Evolutionary conservation across 192 early-diverging fungal genomes (phyloP).

Genomic region (Coemansia sp.): DNA sequence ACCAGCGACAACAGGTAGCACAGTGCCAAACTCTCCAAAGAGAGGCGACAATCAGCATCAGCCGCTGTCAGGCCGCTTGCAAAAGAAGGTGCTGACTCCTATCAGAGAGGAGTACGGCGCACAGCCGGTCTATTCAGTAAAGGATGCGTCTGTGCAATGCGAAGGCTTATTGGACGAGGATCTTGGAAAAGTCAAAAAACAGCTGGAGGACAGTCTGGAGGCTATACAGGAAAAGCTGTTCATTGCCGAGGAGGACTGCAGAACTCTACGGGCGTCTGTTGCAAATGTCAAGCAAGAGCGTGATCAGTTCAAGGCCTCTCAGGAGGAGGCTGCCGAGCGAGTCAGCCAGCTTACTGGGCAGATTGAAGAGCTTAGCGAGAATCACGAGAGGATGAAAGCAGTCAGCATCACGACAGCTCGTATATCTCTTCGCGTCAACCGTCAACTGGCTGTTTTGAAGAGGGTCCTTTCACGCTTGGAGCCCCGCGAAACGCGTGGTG

Average conservation of each 20-base stretch:
- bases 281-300: constrained; percentile 45
- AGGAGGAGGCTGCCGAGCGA: constrained; percentile 41
- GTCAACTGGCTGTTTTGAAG: constrained; percentile 41
- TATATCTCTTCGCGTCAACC: constrained; percentile 28
- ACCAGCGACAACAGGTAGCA: neutral
- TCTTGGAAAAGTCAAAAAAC: constrained; percentile 2
- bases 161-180: constrained; percentile 4
- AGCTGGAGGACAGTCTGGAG: constrained; percentile 12
- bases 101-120: constrained; percentile 35
- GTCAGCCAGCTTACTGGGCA: constrained; percentile 32
- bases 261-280: constrained; percentile 21
- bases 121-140: neutral
- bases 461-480: constrained; percentile 26
- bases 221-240: constrained; percentile 6
- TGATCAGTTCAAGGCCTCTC: constrained; percentile 43
- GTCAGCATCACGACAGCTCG: constrained; percentile 35
- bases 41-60: constrained; percentile 1
- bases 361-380: constrained; percentile 46
- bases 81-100: constrained; percentile 38
- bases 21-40: neutral
- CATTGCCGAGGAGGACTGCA: constrained; percentile 26
- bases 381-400: constrained; percentile 45
- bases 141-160: constrained; percentile 27
- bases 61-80: constrained; percentile 4
- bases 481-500: constrained; percentile 7